Percentiles rank a stretch among this genome's conserved stretches.
Evolutionary conservation across 2,329 filamentous ascomycete genomes (phyloP).

Genomic region (Colletotrichum liaoningense): DNA sequence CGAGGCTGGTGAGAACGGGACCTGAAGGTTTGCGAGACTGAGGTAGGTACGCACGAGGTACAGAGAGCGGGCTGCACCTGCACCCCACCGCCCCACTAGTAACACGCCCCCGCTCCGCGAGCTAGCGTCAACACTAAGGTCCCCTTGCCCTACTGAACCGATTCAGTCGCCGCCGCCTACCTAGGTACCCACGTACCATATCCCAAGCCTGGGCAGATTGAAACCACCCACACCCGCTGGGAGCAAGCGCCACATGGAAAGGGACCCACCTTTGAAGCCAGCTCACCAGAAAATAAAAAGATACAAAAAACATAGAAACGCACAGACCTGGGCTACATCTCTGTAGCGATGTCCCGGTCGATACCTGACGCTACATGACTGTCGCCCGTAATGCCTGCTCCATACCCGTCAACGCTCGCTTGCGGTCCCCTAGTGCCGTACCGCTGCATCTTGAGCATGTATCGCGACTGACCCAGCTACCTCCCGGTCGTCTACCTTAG

Average conservation of each 20-base stretch:
- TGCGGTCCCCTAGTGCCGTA: neutral
- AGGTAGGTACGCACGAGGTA: neutral
- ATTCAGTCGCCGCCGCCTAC: conserved; percentile 20
- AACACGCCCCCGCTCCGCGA: conserved; percentile 7
- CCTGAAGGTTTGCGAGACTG: neutral
- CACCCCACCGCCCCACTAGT: neutral
- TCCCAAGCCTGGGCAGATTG: conserved; percentile 14
- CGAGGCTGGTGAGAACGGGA: neutral
- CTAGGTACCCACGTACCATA: conserved; percentile 3
- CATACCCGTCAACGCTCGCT: neutral
- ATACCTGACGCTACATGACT: conserved; percentile 15
- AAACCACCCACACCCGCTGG: conserved; percentile 26
- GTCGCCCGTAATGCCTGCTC: neutral
- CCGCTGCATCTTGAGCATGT: conserved; percentile 6
- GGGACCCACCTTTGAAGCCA: conserved; percentile 14
- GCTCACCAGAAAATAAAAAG: neutral
- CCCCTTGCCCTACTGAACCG: conserved; percentile 19
- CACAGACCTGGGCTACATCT: conserved; percentile 20
- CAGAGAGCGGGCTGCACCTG: conserved; percentile 1
- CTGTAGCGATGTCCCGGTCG: conserved; percentile 6
- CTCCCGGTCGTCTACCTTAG: conserved; percentile 4
- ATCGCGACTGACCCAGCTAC: conserved; percentile 13
- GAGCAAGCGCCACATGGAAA: conserved; percentile 31
- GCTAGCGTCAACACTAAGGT: conserved; percentile 2
- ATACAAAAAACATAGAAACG: neutral